phyloP scores from a whole-genome alignment of 2,329 filamentous ascomycete species.

The Colletotrichum truncatum region DNA sequence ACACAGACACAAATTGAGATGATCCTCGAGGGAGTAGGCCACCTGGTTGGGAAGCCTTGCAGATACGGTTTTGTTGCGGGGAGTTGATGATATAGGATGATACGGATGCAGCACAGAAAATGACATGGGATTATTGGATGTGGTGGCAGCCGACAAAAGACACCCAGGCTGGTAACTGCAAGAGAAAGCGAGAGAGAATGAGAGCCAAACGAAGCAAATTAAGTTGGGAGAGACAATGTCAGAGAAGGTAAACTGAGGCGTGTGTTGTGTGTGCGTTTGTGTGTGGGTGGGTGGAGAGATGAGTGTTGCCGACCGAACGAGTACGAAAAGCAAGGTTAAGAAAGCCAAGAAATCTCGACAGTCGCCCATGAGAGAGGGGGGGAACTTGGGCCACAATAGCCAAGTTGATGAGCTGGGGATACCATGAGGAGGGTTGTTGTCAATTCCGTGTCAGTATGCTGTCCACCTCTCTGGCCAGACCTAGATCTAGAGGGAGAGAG shows the following conservation, averaged over 20 bases:
- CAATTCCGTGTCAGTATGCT: neutral
- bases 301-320: slow-evolving; percentile 13
- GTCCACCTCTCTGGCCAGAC: neutral
- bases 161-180: neutral
- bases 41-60: neutral
- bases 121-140: neutral
- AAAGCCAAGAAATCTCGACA: slow-evolving; percentile 23
- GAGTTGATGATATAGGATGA: neutral
- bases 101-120: neutral
- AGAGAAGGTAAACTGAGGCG: slow-evolving; percentile 21
- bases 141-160: neutral
- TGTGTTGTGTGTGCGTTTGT: too few relatives aligned
- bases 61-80: neutral
- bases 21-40: slow-evolving; percentile 8
- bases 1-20: slow-evolving; percentile 21
- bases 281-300: slow-evolving; percentile 5
- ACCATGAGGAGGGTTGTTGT: neutral
- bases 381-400: neutral
- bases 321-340: slow-evolving; percentile 28
- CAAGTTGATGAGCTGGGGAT: neutral
- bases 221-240: slow-evolving; percentile 19
- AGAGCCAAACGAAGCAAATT: slow-evolving; percentile 15
- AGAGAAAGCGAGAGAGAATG: slow-evolving; percentile 25
- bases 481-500: neutral
- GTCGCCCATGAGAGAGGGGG: neutral